Evolutionary conservation across 179 eudicot genomes (phyloP).

Genomic region (Patellifolia procumbens): DNA sequence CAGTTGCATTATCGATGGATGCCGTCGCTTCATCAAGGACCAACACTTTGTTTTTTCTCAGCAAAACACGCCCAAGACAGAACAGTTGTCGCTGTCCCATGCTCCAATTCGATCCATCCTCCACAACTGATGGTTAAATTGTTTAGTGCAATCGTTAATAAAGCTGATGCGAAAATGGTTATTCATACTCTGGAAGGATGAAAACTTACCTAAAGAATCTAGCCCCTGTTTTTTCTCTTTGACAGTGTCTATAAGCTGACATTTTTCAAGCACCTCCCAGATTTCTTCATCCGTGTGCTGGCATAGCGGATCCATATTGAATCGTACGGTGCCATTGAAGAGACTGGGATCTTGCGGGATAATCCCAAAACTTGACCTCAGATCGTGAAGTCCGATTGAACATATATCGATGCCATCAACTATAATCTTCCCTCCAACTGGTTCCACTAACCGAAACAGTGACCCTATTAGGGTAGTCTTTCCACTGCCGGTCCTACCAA

Average conservation of each 20-base stretch:
- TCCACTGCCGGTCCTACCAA: conserved; percentile 90
- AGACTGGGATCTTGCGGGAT: conserved; percentile 83
- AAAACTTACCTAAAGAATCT: conserved; percentile 37
- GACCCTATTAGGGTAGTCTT: conserved; percentile 75
- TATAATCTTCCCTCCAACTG: conserved; percentile 57
- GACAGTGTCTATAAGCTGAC: conserved; percentile 49
- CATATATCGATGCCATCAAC: conserved; percentile 73
- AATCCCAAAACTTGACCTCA: conserved; percentile 65
- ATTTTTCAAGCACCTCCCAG: conserved; percentile 56
- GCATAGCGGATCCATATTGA: conserved; percentile 61
- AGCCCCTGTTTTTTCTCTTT: conserved; percentile 42
- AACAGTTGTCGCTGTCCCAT: conserved; percentile 75
- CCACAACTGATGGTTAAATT: conserved; percentile 42
- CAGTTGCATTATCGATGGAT: conserved; percentile 17
- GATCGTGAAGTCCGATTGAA: conserved; percentile 68
- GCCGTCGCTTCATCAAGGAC: conserved; percentile 18
- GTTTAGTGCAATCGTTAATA: neutral
- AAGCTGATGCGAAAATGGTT: neutral
- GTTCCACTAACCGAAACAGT: conserved; percentile 73
- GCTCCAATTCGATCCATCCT: conserved; percentile 76
- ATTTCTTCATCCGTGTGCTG: conserved; percentile 54
- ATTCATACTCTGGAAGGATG: neutral
- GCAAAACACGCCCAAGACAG: conserved; percentile 42
- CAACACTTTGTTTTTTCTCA: conserved; percentile 7
- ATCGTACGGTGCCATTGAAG: conserved; percentile 67